Base-by-base conservation (phyloP, 2,329 filamentous ascomycete genomes). In the Ophiostoma himal-ulmi region DNA sequence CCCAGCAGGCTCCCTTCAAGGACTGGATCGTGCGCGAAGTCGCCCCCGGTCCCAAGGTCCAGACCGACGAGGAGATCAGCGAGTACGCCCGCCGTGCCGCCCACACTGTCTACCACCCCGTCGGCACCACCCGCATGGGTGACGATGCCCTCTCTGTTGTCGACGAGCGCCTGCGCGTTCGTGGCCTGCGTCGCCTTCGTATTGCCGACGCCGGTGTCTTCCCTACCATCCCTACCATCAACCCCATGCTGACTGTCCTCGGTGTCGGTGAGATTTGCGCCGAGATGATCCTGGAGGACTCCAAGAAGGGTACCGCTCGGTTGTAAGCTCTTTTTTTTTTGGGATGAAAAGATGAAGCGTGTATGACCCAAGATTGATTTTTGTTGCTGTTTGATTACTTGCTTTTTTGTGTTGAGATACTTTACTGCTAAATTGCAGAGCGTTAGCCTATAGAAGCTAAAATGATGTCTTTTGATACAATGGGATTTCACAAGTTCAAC, bases 221-320 rank as follows among this genome's bases (percentile, higher is more conserved):
- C 71, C 74, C 74, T 1, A 70, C 71, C 11, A 74, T 75, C 65
- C 73, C 74, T 2, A 74, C 72, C 39, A 73, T 74, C 57, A 73
- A 74, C 70, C 73, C 73, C 44, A 73, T 96, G 93, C 82, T 96
- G 77, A 97, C 93, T 1, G 93, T 96, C 5, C 80, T 96, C 77
- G 90, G 88, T 69, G 87, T 96, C 76, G 93, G 91, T 8, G 93
- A 97, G 86, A 85, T 91, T 71, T 90, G 88, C 6, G 93, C 93
- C 0, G 93, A 97, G 84, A 80, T 97, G 78, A 90, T 97, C 77
- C 90, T 90, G 39, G 84, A 89, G 77, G 88, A 92, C 74, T 91
- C 86, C 71, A 87, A 88, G 34, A 39, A 37, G 22, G 37, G 41
- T 36, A 14, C 22, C 11, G 48, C 68, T 8, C 44, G 48, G 37